phyloP scores from a whole-genome alignment of 768 basidiomycete species.

The Tulasnella sp. region DNA sequence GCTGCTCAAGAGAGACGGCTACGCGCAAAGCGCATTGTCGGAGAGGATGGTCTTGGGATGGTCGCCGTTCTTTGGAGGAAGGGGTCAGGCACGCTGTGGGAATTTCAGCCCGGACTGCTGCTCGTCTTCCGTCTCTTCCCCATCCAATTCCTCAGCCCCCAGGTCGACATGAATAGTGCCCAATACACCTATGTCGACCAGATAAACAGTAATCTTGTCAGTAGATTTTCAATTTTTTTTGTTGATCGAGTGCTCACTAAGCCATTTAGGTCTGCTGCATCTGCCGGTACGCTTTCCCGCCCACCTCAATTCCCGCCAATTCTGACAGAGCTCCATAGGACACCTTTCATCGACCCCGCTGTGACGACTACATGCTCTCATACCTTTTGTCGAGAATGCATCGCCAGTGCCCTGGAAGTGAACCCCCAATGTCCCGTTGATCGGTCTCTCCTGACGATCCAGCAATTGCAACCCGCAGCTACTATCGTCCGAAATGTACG shows the following conservation, averaged over 20 bases:
- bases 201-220: conserved; percentile 55
- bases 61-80: no score
- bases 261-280: conserved; percentile 57
- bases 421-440: conserved; percentile 75
- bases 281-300: conserved; percentile 38
- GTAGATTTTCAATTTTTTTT: conserved; percentile 21
- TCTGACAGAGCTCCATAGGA: conserved; percentile 28
- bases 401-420: conserved; percentile 52
- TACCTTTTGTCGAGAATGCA: conserved; percentile 80
- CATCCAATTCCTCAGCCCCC: no score
- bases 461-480: conserved; percentile 54
- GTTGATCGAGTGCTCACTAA: background rate
- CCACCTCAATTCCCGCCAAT: background rate
- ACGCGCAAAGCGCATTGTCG: no score
- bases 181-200: conserved; percentile 45
- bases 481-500: conserved; percentile 65
- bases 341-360: conserved; percentile 63
- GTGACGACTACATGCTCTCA: conserved; percentile 67
- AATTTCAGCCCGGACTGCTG: no score
- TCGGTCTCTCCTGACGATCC: conserved; percentile 47
- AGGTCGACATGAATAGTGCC: conserved; percentile 11
- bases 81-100: no score
- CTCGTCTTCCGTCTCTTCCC: no score
- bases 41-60: no score
- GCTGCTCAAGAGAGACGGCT: no score